Percentiles rank a stretch among this genome's conserved stretches.
phyloP scores from a whole-genome alignment of 2,329 filamentous ascomycete genomes.

The Metarhizium robertsii region DNA sequence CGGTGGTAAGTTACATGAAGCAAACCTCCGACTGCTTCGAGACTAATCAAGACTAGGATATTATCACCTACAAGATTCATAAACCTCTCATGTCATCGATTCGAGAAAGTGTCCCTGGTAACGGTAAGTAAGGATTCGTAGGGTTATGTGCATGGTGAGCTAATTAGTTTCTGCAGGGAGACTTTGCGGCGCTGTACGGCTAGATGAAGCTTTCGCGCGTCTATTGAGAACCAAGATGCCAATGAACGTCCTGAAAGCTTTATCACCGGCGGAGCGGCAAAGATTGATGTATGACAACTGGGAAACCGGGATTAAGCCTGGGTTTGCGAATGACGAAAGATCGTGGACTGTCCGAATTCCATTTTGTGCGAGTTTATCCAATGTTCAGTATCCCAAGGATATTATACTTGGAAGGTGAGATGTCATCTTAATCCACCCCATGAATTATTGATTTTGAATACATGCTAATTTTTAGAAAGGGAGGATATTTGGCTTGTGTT shows the following conservation, averaged over 20 bases:
- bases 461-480: too few relatives aligned
- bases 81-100: conserved; percentile 16
- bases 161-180: conserved; percentile 15
- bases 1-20: conserved; percentile 15
- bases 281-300: conserved; percentile 14
- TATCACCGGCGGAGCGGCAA: conserved; percentile 1
- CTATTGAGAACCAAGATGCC: conserved; percentile 18
- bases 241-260: not conserved
- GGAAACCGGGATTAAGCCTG: conserved; percentile 19
- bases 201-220: conserved; percentile 25
- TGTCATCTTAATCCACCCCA: too few relatives aligned
- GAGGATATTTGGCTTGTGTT: too few relatives aligned
- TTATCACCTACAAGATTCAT: conserved; percentile 28
- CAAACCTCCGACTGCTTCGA: not conserved
- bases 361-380: not conserved
- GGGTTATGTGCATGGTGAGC: too few relatives aligned
- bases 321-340: conserved; percentile 10
- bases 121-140: conserved; percentile 13
- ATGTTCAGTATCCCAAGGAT: not conserved
- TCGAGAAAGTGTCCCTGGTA: conserved; percentile 25
- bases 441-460: too few relatives aligned
- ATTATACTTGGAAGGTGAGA: not conserved
- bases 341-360: conserved; percentile 13
- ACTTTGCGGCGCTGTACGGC: conserved; percentile 29
- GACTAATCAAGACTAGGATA: conserved; percentile 17